Evolutionary conservation across 2,329 filamentous ascomycete genomes (phyloP).

Genomic region (Teratosphaeria viscida): DNA sequence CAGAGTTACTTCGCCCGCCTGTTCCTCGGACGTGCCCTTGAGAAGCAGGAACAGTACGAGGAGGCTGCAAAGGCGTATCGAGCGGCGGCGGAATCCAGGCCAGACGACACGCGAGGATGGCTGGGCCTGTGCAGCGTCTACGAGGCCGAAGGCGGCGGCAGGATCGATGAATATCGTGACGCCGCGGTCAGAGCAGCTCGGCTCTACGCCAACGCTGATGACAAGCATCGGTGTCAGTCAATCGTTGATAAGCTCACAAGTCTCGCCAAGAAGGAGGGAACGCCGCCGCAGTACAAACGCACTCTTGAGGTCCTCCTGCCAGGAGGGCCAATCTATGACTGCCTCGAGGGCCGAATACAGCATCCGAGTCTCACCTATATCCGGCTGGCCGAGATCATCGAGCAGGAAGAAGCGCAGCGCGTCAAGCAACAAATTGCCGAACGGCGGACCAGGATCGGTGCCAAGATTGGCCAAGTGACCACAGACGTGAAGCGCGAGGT

Average conservation of each 20-base stretch:
- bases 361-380: slow-evolving; percentile 72
- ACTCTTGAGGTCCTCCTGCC: slow-evolving; percentile 70
- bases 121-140: slow-evolving; percentile 80
- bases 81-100: slow-evolving; percentile 59
- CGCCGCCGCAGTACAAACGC: slow-evolving; percentile 61
- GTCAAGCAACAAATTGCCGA: slow-evolving; percentile 88
- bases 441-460: slow-evolving; percentile 75
- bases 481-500: slow-evolving; percentile 81
- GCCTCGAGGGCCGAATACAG: slow-evolving; percentile 73
- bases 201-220: slow-evolving; percentile 58
- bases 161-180: slow-evolving; percentile 62
- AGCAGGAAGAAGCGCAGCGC: slow-evolving; percentile 74
- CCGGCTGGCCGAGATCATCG: slow-evolving; percentile 70
- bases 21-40: slow-evolving; percentile 77
- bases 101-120: slow-evolving; percentile 74
- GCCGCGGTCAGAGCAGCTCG: slow-evolving; percentile 64
- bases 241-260: slow-evolving; percentile 71
- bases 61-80: slow-evolving; percentile 70
- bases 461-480: slow-evolving; percentile 72
- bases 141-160: slow-evolving; percentile 59
- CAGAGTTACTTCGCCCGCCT: slow-evolving; percentile 78
- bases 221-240: slow-evolving; percentile 47
- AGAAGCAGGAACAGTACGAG: slow-evolving; percentile 61
- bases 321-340: slow-evolving; percentile 66
- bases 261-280: slow-evolving; percentile 63